phyloP scores from a whole-genome alignment of 1,139 yeast genomes.

The Blastobotrys niveus region DNA sequence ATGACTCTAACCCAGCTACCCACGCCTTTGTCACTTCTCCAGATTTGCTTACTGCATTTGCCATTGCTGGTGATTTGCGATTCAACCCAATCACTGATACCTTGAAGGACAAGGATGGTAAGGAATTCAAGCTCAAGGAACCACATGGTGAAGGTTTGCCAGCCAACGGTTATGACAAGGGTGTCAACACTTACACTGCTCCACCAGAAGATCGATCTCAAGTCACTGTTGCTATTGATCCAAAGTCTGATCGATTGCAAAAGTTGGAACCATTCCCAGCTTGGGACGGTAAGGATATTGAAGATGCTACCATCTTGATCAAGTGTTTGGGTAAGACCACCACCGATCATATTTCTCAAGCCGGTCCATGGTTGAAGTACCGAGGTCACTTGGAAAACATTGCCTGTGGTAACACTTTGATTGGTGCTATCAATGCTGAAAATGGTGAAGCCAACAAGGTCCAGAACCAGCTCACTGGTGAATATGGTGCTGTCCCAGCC shows the following conservation, averaged over 20 bases:
- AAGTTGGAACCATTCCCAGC: conserved; percentile 82
- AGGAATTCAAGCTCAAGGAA: conserved; percentile 86
- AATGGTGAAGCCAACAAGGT: conserved; percentile 92
- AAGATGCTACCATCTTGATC: conserved; percentile 84
- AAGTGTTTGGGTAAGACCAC: conserved; percentile 98
- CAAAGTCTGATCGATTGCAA: conserved; percentile 86
- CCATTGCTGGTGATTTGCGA: conserved; percentile 95
- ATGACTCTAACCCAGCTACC: conserved; percentile 98
- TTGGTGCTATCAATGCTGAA: conserved; percentile 98
- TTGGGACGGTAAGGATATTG: conserved; percentile 96
- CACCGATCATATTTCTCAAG: conserved; percentile 99
- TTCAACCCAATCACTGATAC: conserved; percentile 97
- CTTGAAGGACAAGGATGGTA: conserved; percentile 89
- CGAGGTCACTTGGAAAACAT: conserved; percentile 99
- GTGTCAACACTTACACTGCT: conserved; percentile 95
- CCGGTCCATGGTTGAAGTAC: conserved; percentile 99
- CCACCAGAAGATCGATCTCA: conserved; percentile 84
- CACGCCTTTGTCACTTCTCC: conserved; percentile 98
- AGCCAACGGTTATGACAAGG: conserved; percentile 84
- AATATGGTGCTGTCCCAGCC: conserved; percentile 91
- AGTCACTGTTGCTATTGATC: conserved; percentile 72
- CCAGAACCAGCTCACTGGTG: conserved; percentile 88
- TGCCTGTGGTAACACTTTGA: conserved; percentile 99
- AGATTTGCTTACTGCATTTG: conserved; percentile 93
- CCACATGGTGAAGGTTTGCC: conserved; percentile 96